phyloP scores from a whole-genome alignment of 108 stramenopile genomes.

The Nannochloropsis granulata region DNA sequence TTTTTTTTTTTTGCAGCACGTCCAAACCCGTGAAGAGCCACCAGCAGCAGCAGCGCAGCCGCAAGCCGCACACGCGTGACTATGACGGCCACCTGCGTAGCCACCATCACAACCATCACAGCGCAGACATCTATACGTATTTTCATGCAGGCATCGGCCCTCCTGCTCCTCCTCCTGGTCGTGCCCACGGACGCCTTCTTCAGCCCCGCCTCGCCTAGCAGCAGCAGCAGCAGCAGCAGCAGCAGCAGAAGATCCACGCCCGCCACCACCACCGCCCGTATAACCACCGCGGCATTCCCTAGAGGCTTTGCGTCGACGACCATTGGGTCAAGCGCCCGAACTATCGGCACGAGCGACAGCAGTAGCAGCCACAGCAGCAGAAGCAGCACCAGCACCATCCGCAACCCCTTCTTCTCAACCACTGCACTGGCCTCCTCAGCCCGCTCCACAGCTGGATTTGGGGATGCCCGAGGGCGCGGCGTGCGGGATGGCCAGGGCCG shows the following conservation, averaged over 20 bases:
- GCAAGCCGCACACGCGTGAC: too few relatives aligned
- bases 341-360: too few relatives aligned
- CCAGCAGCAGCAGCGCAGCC: too few relatives aligned
- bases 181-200: neutral
- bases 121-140: neutral
- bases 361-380: too few relatives aligned
- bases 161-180: neutral
- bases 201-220: neutral
- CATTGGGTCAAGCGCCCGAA: too few relatives aligned
- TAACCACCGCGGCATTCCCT: too few relatives aligned
- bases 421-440: neutral
- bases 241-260: too few relatives aligned
- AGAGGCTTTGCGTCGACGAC: too few relatives aligned
- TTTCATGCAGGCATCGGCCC: neutral
- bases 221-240: neutral
- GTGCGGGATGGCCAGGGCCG: slow-evolving; percentile 12
- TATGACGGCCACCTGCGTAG: too few relatives aligned
- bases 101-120: neutral
- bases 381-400: neutral
- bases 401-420: neutral
- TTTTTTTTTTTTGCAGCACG: too few relatives aligned
- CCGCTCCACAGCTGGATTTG: neutral
- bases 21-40: too few relatives aligned
- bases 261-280: too few relatives aligned
- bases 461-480: neutral